These are phyloP conservation scores for Cyclotella choctawhatcheeana DNA, from an alignment of 108 stramenopile genomes.

Conservation along the genomic window DNA sequence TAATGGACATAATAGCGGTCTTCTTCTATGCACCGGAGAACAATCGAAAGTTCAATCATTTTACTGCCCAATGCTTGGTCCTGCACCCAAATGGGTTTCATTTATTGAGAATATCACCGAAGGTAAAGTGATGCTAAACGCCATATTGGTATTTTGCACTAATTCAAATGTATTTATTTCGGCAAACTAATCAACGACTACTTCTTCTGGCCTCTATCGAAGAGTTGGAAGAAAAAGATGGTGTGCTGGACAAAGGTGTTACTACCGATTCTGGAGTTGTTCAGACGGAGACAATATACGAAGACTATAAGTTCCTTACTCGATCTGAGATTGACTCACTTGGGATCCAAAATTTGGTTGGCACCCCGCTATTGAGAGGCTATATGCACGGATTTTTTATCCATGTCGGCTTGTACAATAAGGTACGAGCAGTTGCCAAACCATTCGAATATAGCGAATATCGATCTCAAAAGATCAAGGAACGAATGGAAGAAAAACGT, in stretches of 20 bases:
- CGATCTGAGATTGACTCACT: conserved; percentile 93
- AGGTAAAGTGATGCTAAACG: too few species aligned
- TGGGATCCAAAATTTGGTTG: conserved; percentile 93
- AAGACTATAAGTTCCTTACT: conserved; percentile 99
- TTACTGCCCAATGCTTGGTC: conserved; percentile 94
- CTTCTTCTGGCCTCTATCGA: too few species aligned
- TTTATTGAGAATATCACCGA: conserved; percentile 98
- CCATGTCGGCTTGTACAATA: conserved; percentile 93
- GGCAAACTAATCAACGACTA: too few species aligned
- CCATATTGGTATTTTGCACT: too few species aligned
- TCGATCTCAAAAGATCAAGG: conserved; percentile 90
- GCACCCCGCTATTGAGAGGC: conserved; percentile 93
- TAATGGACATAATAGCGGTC: conserved; percentile 84
- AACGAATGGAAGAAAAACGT: conserved; percentile 89
- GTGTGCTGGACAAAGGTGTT: conserved; percentile 54
- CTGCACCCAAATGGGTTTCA: conserved; percentile 98
- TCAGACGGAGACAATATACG: conserved; percentile 87
- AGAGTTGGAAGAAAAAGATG: conserved; percentile 96
- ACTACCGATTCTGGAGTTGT: conserved; percentile 47
- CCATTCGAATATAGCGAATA: conserved; percentile 98
- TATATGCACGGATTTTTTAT: conserved; percentile 99
- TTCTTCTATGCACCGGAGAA: conserved; percentile 94
- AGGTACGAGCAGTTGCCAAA: conserved; percentile 91
- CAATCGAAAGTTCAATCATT: conserved; percentile 93
- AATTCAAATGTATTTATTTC: too few species aligned